These are phyloP conservation scores for Pilobolus umbonatus DNA, from an alignment of 192 early-diverging fungal species.

Conservation along the genomic window DNA sequence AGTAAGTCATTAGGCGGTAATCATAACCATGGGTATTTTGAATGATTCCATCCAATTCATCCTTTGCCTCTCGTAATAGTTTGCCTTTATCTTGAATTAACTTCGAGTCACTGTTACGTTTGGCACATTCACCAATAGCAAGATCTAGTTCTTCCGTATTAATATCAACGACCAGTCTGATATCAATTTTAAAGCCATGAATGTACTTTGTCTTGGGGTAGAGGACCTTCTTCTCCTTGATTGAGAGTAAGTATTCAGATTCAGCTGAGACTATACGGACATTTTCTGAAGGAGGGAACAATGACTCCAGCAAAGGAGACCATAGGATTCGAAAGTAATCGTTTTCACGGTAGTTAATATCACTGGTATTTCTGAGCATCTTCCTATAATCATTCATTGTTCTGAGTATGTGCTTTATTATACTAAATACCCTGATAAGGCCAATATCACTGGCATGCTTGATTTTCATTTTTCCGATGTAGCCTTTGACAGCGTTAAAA, in stretches of 20 bases:
- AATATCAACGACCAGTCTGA: slow-evolving; percentile 17
- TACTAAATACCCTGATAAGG: slow-evolving; percentile 11
- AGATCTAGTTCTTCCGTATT: slow-evolving; percentile 16
- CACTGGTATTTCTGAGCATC: slow-evolving; percentile 8
- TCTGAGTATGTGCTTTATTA: slow-evolving; percentile 15
- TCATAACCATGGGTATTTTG: slow-evolving; percentile 15
- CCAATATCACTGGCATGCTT: slow-evolving; percentile 15
- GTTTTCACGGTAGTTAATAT: slow-evolving; percentile 8
- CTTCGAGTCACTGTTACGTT: slow-evolving; percentile 13
- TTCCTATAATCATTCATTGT: slow-evolving; percentile 13
- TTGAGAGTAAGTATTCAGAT: slow-evolving; percentile 9
- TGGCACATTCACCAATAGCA: slow-evolving; percentile 18
- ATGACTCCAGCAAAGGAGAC: slow-evolving; percentile 15
- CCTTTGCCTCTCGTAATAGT: slow-evolving; percentile 19
- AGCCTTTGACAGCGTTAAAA: slow-evolving; percentile 14
- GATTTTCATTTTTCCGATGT: slow-evolving; percentile 14
- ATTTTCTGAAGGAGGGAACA: slow-evolving; percentile 15
- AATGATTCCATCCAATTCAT: slow-evolving; percentile 22
- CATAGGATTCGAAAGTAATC: slow-evolving; percentile 15
- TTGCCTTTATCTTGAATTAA: slow-evolving; percentile 12
- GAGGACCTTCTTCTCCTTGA: slow-evolving; percentile 13
- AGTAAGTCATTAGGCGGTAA: slow-evolving; percentile 18
- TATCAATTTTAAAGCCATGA: slow-evolving; percentile 17
- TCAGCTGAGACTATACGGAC: slow-evolving; percentile 14
- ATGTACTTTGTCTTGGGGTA: slow-evolving; percentile 16